A percentile compares a stretch with the other conserved stretches of the same genome.
These are phyloP conservation scores for Cryomyces minteri DNA, from an alignment of 495 filamentous ascomycete species.

Conservation along the genomic window DNA sequence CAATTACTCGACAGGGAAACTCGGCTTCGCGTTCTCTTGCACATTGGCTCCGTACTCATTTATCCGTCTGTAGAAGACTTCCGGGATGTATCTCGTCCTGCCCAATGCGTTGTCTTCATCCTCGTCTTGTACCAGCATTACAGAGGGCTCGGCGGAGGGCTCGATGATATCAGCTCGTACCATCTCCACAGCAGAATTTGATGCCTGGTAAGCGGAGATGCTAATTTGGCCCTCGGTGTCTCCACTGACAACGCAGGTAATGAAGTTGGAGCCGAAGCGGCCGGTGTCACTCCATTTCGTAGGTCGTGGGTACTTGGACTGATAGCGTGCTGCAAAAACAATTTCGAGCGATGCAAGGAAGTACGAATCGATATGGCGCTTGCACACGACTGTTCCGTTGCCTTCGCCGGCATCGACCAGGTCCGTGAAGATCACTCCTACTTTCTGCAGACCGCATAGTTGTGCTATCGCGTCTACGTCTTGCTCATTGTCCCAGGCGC, in stretches of 20 bases:
- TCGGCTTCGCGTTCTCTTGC: conserved; percentile 90
- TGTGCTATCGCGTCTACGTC: conserved; percentile 66
- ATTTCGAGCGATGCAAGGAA: conserved; percentile 88
- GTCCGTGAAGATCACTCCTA: conserved; percentile 94
- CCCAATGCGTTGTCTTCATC: conserved; percentile 56
- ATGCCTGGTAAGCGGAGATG: conserved; percentile 85
- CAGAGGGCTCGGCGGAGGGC: conserved; percentile 74
- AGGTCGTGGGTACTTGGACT: conserved; percentile 72
- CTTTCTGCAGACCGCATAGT: conserved; percentile 71
- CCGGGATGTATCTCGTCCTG: conserved; percentile 78
- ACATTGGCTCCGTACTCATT: conserved; percentile 95
- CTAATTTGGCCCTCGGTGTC: conserved; percentile 77
- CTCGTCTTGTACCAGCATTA: conserved; percentile 90
- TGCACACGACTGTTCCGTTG: conserved; percentile 77
- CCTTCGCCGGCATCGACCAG: conserved; percentile 64
- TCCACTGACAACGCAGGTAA: conserved; percentile 86
- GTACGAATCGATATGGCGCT: conserved; percentile 89
- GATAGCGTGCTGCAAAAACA: conserved; percentile 68
- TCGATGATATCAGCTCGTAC: conserved; percentile 88
- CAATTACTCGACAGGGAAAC: conserved; percentile 92
- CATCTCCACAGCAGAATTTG: conserved; percentile 93
- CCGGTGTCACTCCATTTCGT: conserved; percentile 97
- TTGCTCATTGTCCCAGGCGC: conserved; percentile 74
- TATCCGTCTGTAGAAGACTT: conserved; percentile 89
- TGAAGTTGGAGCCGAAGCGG: conserved; percentile 87